Percentiles rank a stretch among this genome's conserved stretches.
Evolutionary conservation across 2,329 filamentous ascomycete genomes (phyloP).

Genomic region (Penicillium sp.): DNA sequence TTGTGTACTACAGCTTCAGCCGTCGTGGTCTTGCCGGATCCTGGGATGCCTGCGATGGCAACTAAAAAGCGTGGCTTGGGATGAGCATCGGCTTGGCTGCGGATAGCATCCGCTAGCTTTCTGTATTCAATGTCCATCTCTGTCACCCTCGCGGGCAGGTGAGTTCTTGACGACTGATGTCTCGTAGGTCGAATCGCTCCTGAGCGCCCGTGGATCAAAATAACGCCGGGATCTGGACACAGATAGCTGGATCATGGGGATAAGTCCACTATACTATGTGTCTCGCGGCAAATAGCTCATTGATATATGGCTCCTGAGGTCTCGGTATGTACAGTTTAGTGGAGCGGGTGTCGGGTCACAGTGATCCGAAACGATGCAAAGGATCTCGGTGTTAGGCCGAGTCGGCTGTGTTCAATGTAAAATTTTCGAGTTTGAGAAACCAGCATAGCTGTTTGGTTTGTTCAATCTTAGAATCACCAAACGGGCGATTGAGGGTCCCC

Average conservation of each 20-base stretch:
- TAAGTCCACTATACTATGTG: not conserved
- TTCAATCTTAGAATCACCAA: too few species aligned
- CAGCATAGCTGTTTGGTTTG: too few species aligned
- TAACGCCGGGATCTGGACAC: not conserved
- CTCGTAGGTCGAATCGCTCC: too few species aligned
- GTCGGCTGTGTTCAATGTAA: not conserved
- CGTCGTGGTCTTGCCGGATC: slow-evolving; percentile 39
- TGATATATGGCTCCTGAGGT: not conserved
- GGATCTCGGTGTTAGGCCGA: slow-evolving; percentile 18
- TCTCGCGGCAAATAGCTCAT: too few species aligned
- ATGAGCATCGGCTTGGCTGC: slow-evolving; percentile 15
- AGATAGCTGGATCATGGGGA: slow-evolving; percentile 1
- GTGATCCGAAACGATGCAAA: slow-evolving; percentile 25
- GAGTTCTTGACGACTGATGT: too few species aligned
- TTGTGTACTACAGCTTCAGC: slow-evolving; percentile 29
- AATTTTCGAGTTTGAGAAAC: not conserved
- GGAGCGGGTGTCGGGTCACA: slow-evolving; percentile 26
- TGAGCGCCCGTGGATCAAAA: not conserved
- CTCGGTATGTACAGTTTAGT: slow-evolving; percentile 14
- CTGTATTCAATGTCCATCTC: slow-evolving; percentile 26
- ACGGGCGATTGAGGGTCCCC: not conserved
- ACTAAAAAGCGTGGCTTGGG: slow-evolving; percentile 24
- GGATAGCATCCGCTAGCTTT: slow-evolving; percentile 20
- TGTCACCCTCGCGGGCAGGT: too few species aligned
- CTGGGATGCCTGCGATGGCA: slow-evolving; percentile 35